Evolutionary conservation across 2,329 filamentous ascomycete species (phyloP), one percentile per base, ranked within the genome.

Genomic region (Colletotrichum musae): DNA sequence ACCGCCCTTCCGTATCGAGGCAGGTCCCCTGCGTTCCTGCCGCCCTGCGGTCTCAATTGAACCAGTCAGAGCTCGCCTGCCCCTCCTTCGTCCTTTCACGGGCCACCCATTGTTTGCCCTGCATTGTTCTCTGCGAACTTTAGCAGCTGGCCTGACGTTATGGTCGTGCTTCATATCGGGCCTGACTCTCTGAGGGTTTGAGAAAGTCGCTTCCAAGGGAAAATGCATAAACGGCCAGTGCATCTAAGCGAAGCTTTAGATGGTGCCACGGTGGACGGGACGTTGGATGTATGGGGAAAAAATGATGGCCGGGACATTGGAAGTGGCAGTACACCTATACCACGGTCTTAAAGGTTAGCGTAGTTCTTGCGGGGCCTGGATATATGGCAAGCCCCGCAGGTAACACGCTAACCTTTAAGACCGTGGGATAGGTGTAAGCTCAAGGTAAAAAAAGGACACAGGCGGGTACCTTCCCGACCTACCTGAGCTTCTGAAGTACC

Each of bases 1-100:
- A 69, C 66, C 66, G 66, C 66, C 66, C 66, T 69, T 69, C 66
- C 66, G 57, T 66, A 56, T 69, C 66, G 57, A 69, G 62, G 56
- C 26, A 66, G 62, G 66, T 66, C 51, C 65, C 66, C 45, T 66
- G 66, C 62, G 66, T 69, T 66, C 66, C 61, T 66, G 66, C 56
- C 56, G 62, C 61, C 43, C 50, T 47, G 21, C 7, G 26, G 32
- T 13, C 32, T 10, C 18, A 21, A 26, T 21, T 41, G 62, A 36
- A 18, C 66, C 66, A 69, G 59, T 69, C 16, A 52, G 6, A n/a
- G 43, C 26, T 32, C 21, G 51, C 4, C 18, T 61, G 57, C 47
- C 66, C 62, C 62, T 69, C 62, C 56, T 50, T 36, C 24, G 51
- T 47, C 10, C 24, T 24, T 50, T 47, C 59, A 54, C 26, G 32